Conservation (phyloP, 2,329 filamentous ascomycete genomes). For the Nemania bipapillata region DNA sequence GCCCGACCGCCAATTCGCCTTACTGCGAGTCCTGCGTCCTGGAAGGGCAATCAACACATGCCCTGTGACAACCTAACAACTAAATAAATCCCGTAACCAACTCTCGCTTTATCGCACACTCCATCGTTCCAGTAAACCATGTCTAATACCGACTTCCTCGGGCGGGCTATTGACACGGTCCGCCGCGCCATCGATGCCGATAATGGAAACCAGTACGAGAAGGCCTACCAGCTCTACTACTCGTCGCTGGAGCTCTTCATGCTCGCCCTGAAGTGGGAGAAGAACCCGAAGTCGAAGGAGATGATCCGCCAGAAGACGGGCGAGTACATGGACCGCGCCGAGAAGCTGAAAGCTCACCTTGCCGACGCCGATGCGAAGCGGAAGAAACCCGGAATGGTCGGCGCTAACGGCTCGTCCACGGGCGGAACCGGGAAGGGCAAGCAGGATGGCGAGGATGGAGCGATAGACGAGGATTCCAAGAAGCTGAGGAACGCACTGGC, state of each 20-base stretch:
- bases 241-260: constrained; percentile 96
- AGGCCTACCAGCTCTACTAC: constrained; percentile 96
- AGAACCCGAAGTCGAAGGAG: constrained; percentile 95
- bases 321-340: constrained; percentile 98
- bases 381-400: constrained; percentile 77
- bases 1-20: background rate
- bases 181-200: constrained; percentile 98
- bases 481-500: constrained; percentile 91
- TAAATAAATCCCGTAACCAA: background rate
- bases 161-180: constrained; percentile 94
- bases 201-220: constrained; percentile 94
- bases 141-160: constrained; percentile 97
- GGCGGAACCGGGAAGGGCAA: constrained; percentile 72
- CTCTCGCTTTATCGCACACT: background rate
- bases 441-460: constrained; percentile 63
- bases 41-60: background rate
- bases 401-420: constrained; percentile 74
- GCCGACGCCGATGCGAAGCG: constrained; percentile 76
- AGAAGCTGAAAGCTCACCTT: constrained; percentile 95
- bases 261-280: constrained; percentile 99
- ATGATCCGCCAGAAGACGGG: constrained; percentile 95
- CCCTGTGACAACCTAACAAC: background rate
- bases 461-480: constrained; percentile 88
- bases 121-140: constrained; percentile 61
- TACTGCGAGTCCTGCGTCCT: background rate